Base-by-base conservation (phyloP, 441 rosid species). In the Erodium moschatum region DNA sequence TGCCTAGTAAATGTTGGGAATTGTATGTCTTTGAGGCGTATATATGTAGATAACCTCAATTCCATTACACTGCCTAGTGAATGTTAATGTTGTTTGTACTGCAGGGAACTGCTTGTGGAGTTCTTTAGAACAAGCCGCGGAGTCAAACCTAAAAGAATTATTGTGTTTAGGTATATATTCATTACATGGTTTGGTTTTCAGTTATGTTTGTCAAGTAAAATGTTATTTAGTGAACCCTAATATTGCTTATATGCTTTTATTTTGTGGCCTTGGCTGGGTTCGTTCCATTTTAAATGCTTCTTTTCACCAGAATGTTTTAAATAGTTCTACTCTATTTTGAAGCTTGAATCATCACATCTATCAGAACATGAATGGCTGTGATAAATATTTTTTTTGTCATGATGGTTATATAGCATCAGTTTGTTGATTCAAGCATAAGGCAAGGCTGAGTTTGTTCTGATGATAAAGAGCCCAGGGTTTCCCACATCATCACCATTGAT, bases 131-230 rank as follows among this genome's bases (percentile, higher is more conserved):
- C 95, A 1, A 87, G 95, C 70, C 73, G 67, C 6, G 62, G 56
- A 42, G 69, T 69, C 31, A 93, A 91, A 84, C 97, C 98, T 16
- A 82, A 79, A 62, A 96, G 86, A 74, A 91, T 93, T 69, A 85
- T 93, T 67, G 72, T 91, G 56, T 93, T 93, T 87, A 89, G 98
- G 98, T 89, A 79, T 68, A 62, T 42, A 40, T 33, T 35, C 64
- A 3, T 35, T 50, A 16, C 68, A 1, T 12, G 11, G 24, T 19
- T 42, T 13, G 15, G 13, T 72, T 42, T 71, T n/a, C 20, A 4
- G 6, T 66, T 68, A 62, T 3, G 56, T 52, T 15, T 64, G 56
- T 65, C 29, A 16, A 29, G 66, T 19, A 18, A 29, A 67, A 68
- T 58, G 8, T 21, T 0, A 60, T 3, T 60, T 24, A 7, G 27